A percentile compares a stretch with the other conserved stretches of the same genome.
Evolutionary conservation across 2,329 filamentous ascomycete species (phyloP).

Genomic region (Stachybotrys echinatus): DNA sequence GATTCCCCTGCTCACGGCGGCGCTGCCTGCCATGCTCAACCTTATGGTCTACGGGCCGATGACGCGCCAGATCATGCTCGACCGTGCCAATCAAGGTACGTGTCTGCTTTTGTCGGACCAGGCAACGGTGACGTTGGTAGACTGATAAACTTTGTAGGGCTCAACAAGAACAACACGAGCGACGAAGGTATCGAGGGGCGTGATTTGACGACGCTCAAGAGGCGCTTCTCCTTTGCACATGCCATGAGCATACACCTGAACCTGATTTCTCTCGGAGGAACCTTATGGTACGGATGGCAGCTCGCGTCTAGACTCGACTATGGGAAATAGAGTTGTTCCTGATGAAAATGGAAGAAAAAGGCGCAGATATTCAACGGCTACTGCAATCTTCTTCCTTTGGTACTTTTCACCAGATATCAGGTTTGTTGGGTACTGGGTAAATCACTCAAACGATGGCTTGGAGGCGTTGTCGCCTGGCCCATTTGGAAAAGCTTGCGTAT

Average conservation of each 20-base stretch:
- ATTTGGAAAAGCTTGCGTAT: no score
- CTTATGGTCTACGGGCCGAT: constrained; percentile 29
- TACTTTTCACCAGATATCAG: no score
- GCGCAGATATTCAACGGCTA: no score
- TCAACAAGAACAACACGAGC: constrained; percentile 1
- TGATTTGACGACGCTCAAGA: constrained; percentile 15
- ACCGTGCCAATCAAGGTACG: constrained; percentile 18
- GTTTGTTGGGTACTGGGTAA: no score
- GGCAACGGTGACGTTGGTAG: not conserved
- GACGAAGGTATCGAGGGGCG: constrained; percentile 1
- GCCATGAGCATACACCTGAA: constrained; percentile 39
- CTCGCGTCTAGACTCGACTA: constrained; percentile 14
- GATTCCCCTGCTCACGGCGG: constrained; percentile 27
- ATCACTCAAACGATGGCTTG: no score
- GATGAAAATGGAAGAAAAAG: no score
- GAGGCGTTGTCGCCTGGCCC: no score
- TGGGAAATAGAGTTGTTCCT: no score
- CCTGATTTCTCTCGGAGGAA: constrained; percentile 24
- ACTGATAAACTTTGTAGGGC: constrained; percentile 4
- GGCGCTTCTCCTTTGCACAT: constrained; percentile 26
- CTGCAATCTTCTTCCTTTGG: no score
- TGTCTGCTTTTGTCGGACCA: no score
- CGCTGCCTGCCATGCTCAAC: constrained; percentile 25
- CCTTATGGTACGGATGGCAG: constrained; percentile 23
- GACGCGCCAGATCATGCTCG: constrained; percentile 20